Conservation (phyloP, 2,329 filamentous ascomycete species). For the Colletotrichum acutatum region DNA sequence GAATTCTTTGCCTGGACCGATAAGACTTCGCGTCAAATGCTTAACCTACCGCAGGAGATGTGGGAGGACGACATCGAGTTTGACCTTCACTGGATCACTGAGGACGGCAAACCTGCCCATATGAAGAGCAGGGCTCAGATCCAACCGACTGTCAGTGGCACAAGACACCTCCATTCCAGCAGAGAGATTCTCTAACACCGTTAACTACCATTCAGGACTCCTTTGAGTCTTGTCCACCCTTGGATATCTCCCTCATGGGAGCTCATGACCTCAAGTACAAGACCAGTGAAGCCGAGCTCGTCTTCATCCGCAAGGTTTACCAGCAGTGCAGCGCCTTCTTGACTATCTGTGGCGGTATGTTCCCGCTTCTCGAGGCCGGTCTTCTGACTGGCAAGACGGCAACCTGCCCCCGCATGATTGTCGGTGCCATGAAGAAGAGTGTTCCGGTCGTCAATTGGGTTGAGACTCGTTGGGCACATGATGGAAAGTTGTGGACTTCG, state of each 20-base stretch:
- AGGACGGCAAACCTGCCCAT: constrained; percentile 36
- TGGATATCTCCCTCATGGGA: constrained; percentile 55
- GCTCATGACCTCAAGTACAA: constrained; percentile 45
- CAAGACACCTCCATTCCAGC: no score
- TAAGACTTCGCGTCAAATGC: constrained; percentile 28
- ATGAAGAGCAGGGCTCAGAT: constrained; percentile 44
- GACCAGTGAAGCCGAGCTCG: constrained; percentile 46
- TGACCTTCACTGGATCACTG: constrained; percentile 49
- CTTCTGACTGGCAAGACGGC: constrained; percentile 50
- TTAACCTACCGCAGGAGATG: constrained; percentile 1
- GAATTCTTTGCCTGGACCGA: constrained; percentile 42
- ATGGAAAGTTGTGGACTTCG: constrained; percentile 51
- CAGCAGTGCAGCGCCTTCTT: constrained; percentile 50
- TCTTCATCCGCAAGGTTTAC: constrained; percentile 49
- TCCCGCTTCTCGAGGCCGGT: constrained; percentile 46
- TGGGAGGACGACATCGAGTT: constrained; percentile 40
- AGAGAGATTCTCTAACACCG: not conserved
- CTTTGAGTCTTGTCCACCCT: constrained; percentile 50
- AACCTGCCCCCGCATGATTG: constrained; percentile 46
- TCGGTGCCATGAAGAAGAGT: constrained; percentile 41
- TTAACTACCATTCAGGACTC: constrained; percentile 44
- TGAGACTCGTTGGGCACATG: constrained; percentile 48
- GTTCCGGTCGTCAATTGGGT: constrained; percentile 49
- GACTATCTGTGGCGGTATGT: constrained; percentile 51
- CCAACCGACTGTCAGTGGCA: constrained; percentile 42